Conservation (phyloP, 352 stramenopile species). For the Phytopythium mirpurense region DNA sequence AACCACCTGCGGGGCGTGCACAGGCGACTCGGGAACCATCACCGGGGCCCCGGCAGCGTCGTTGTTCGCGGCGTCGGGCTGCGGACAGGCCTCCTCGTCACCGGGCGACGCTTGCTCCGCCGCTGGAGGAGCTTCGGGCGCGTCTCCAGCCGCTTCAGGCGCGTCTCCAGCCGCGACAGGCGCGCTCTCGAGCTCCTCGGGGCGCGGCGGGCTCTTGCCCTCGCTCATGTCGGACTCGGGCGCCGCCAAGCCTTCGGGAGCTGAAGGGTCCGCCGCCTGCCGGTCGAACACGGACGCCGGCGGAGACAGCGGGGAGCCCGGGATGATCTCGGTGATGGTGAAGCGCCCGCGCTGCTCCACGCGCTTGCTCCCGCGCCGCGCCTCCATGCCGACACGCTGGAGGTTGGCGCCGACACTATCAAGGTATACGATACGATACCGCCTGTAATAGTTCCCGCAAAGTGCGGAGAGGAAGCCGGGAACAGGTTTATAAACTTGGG, state of each 20-base stretch:
- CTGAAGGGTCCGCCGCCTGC: conserved; percentile 12
- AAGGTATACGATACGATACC: too few species aligned
- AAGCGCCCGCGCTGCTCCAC: conserved; percentile 77
- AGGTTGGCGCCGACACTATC: too few species aligned
- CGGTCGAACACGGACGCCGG: conserved; percentile 16
- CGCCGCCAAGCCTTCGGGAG: conserved; percentile 8
- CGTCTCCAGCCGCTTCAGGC: neutral
- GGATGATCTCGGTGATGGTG: conserved; percentile 77
- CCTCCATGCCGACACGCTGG: conserved; percentile 27
- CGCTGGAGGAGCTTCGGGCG: neutral
- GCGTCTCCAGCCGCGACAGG: neutral
- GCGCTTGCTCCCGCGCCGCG: conserved; percentile 25
- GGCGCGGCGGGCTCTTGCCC: conserved; percentile 5
- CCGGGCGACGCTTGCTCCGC: neutral
- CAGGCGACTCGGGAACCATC: conserved; percentile 4
- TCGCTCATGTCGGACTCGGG: conserved; percentile 8
- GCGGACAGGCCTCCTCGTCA: neutral
- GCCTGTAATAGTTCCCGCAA: too few species aligned
- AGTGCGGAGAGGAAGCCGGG: too few species aligned
- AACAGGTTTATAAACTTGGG: too few species aligned
- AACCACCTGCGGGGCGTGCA: conserved; percentile 14
- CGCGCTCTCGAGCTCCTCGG: conserved; percentile 1
- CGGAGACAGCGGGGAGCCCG: conserved; percentile 41
- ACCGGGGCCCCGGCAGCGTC: neutral
- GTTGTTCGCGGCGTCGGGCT: neutral